A percentile compares a stretch with the other conserved stretches of the same genome.
These are phyloP conservation scores for Arachis stenosperma DNA, from an alignment of 306 rosid genomes.

Conservation along the genomic window DNA sequence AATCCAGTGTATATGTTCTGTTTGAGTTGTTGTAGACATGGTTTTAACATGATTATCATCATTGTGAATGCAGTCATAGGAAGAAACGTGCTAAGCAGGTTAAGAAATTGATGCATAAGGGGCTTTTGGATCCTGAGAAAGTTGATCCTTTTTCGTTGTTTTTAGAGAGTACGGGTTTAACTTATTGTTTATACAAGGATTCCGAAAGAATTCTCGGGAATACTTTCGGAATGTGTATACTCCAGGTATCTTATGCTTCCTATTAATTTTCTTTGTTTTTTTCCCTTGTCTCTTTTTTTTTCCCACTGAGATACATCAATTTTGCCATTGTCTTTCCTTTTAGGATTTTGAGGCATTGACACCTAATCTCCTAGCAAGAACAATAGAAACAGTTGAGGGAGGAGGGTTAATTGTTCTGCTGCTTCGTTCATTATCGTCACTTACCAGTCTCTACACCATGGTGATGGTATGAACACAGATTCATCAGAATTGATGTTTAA, in stretches of 20 bases:
- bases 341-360: conserved; percentile 97
- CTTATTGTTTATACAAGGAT: conserved; percentile 78
- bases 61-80: conserved; percentile 70
- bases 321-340: conserved; percentile 37
- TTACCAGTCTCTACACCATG: conserved; percentile 95
- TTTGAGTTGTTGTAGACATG: conserved; percentile 9
- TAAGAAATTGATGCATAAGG: conserved; percentile 71
- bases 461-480: conserved; percentile 72
- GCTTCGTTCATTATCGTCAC: conserved; percentile 76
- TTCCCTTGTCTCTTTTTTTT: not conserved
- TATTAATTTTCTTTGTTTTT: conserved; percentile 26
- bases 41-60: conserved; percentile 39
- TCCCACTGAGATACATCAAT: not conserved
- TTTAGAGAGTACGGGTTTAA: conserved; percentile 69
- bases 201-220: conserved; percentile 89
- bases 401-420: conserved; percentile 88
- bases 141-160: conserved; percentile 84
- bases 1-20: not conserved
- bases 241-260: conserved; percentile 62
- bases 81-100: conserved; percentile 83
- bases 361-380: conserved; percentile 91
- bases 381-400: conserved; percentile 97
- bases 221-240: conserved; percentile 95
- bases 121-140: conserved; percentile 83
- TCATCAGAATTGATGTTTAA: conserved; percentile 27